A percentile compares a stretch with the other conserved stretches of the same genome.
These are phyloP conservation scores for Parietaria judaica DNA, from an alignment of 306 rosid genomes.

Conservation along the genomic window DNA sequence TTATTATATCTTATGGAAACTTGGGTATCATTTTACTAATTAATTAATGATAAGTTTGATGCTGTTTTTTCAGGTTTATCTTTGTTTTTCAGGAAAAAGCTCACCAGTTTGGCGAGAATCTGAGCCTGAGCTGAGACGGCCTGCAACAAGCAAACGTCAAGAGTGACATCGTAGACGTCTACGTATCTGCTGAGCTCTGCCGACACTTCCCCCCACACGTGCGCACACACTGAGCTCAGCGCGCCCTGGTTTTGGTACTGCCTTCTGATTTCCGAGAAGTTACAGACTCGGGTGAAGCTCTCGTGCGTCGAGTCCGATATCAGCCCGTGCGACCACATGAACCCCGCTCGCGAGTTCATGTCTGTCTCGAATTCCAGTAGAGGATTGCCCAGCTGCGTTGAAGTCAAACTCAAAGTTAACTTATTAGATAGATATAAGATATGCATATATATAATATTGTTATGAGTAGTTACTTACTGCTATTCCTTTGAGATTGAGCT, in stretches of 20 bases:
- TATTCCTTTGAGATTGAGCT: slow-evolving; percentile 57
- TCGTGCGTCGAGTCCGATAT: slow-evolving; percentile 50
- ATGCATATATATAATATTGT: too few relatives aligned
- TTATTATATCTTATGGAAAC: not conserved
- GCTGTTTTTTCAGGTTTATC: too few relatives aligned
- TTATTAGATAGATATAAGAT: not conserved
- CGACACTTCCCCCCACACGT: slow-evolving; percentile 17
- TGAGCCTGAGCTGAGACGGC: slow-evolving; percentile 25
- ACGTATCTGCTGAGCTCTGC: slow-evolving; percentile 27
- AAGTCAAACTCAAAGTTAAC: not conserved
- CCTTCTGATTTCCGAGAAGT: slow-evolving; percentile 43
- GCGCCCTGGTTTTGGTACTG: slow-evolving; percentile 15
- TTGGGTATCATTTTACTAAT: too few relatives aligned
- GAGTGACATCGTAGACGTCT: slow-evolving; percentile 38
- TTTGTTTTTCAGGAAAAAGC: not conserved
- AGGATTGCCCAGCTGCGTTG: slow-evolving; percentile 63
- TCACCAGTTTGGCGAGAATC: slow-evolving; percentile 35
- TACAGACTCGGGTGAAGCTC: slow-evolving; percentile 34
- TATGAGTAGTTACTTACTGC: slow-evolving; percentile 37
- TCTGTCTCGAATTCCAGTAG: slow-evolving; percentile 54
- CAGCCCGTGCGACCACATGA: slow-evolving; percentile 58
- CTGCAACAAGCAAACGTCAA: slow-evolving; percentile 43
- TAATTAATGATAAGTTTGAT: too few relatives aligned
- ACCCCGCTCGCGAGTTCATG: slow-evolving; percentile 48
- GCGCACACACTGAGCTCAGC: slow-evolving; percentile 24